Percentiles rank a stretch among this genome's conserved stretches.
Conservation (phyloP, 495 filamentous ascomycete genomes). For the Xylaria castorea region DNA sequence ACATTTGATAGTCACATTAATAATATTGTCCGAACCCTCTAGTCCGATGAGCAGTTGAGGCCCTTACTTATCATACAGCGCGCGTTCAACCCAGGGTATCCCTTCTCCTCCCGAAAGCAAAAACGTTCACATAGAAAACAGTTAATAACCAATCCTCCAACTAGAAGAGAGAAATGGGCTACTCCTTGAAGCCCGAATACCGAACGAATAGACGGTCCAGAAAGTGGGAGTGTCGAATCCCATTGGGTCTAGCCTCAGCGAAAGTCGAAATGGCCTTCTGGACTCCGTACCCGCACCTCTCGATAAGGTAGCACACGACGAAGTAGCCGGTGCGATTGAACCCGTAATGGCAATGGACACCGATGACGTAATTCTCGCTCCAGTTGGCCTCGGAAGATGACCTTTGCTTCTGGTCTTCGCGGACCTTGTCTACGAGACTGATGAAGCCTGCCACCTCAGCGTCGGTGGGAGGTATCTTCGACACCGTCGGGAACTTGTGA, state of each 20-base stretch:
- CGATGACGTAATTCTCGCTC: conserved; percentile 60
- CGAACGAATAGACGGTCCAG: conserved; percentile 83
- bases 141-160: not conserved
- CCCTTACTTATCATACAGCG: conserved; percentile 21
- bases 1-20: conserved; percentile 2
- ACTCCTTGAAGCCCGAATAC: conserved; percentile 55
- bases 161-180: not conserved
- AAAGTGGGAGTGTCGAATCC: conserved; percentile 91
- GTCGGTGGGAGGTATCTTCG: conserved; percentile 83
- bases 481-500: conserved; percentile 88
- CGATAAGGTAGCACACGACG: conserved; percentile 89
- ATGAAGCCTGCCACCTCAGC: conserved; percentile 82
- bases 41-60: not conserved
- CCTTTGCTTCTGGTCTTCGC: conserved; percentile 54
- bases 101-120: not conserved
- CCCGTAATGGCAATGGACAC: conserved; percentile 94
- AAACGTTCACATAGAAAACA: not conserved
- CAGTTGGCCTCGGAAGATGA: conserved; percentile 50
- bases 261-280: conserved; percentile 85
- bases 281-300: conserved; percentile 73
- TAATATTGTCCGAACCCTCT: conserved; percentile 16
- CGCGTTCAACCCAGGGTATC: conserved; percentile 5
- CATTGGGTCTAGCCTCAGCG: conserved; percentile 72
- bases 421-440: conserved; percentile 74
- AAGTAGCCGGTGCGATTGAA: conserved; percentile 93